Conservation (phyloP, 2,329 filamentous ascomycete genomes). For the Niveomyces coronatus region DNA sequence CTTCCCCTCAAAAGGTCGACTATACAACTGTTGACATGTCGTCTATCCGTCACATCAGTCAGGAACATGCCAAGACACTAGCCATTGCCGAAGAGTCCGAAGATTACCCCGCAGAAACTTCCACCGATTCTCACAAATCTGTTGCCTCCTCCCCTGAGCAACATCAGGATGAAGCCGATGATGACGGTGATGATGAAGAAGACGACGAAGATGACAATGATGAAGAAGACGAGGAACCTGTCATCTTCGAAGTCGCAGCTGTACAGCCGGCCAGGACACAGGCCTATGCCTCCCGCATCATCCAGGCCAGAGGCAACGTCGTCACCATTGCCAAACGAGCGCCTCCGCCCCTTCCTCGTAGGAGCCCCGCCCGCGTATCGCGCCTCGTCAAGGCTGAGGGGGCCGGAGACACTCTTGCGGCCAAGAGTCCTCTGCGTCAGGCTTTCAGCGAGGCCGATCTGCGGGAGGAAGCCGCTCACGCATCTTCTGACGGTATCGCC, state of each 20-base stretch:
- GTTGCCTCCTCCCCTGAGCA: background rate
- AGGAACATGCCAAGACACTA: conserved; percentile 12
- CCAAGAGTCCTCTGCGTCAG: conserved; percentile 41
- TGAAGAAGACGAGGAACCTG: conserved; percentile 49
- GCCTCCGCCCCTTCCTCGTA: conserved; percentile 65
- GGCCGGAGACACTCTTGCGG: conserved; percentile 47
- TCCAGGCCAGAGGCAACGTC: conserved; percentile 64
- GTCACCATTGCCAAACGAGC: conserved; percentile 77
- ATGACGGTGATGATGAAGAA: conserved; percentile 38
- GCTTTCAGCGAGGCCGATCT: conserved; percentile 31
- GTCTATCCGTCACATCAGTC: conserved; percentile 36
- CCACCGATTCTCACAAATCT: background rate
- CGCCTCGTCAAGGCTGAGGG: conserved; percentile 40
- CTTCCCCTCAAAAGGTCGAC: conserved; percentile 46
- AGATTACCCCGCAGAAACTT: conserved; percentile 16
- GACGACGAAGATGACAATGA: conserved; percentile 48
- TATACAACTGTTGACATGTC: conserved; percentile 49
- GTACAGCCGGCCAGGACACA: conserved; percentile 44
- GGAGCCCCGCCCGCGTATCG: conserved; percentile 60
- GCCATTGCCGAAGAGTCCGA: conserved; percentile 10
- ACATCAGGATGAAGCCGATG: conserved; percentile 15
- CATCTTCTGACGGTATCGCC: background rate
- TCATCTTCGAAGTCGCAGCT: conserved; percentile 58
- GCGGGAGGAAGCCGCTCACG: conserved; percentile 9
- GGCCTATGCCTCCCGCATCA: conserved; percentile 52